Percentiles rank a stretch among this genome's conserved stretches.
phyloP scores from a whole-genome alignment of 2,329 filamentous ascomycete species.

The Cercospora sesami region DNA sequence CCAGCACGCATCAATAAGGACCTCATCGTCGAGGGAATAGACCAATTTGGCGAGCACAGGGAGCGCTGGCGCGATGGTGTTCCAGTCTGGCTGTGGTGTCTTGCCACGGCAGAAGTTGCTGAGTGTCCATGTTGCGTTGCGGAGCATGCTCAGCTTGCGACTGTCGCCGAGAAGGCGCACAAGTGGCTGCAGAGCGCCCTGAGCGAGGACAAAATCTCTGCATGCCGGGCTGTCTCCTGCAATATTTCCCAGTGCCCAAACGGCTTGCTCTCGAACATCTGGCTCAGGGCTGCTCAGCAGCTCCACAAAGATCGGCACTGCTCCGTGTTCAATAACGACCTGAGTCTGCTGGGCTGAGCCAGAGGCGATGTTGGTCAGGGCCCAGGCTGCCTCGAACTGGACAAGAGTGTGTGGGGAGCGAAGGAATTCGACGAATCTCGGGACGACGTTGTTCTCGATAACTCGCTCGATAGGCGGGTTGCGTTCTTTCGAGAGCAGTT shows the following conservation, averaged over 20 bases:
- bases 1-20: conserved; percentile 98
- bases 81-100: conserved; percentile 97
- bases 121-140: conserved; percentile 97
- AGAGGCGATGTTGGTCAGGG: conserved; percentile 97
- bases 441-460: conserved; percentile 97
- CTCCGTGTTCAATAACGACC: conserved; percentile 96
- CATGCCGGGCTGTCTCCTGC: conserved; percentile 97
- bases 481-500: conserved; percentile 96
- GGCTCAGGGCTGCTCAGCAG: conserved; percentile 92
- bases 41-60: conserved; percentile 96
- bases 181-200: conserved; percentile 86
- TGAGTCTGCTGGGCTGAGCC: conserved; percentile 97
- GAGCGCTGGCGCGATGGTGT: conserved; percentile 88
- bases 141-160: conserved; percentile 97
- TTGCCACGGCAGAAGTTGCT: conserved; percentile 99
- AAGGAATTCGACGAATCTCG: conserved; percentile 96
- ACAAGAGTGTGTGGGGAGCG: conserved; percentile 96
- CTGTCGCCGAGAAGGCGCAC: conserved; percentile 90
- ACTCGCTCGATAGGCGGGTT: conserved; percentile 99
- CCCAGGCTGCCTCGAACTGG: conserved; percentile 99
- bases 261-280: conserved; percentile 95
- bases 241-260: conserved; percentile 98
- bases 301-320: conserved; percentile 98
- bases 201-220: conserved; percentile 92
- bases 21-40: conserved; percentile 97